These are phyloP conservation scores for Aspergillus cavernicola DNA, from an alignment of 495 filamentous ascomycete genomes.

Conservation along the genomic window DNA sequence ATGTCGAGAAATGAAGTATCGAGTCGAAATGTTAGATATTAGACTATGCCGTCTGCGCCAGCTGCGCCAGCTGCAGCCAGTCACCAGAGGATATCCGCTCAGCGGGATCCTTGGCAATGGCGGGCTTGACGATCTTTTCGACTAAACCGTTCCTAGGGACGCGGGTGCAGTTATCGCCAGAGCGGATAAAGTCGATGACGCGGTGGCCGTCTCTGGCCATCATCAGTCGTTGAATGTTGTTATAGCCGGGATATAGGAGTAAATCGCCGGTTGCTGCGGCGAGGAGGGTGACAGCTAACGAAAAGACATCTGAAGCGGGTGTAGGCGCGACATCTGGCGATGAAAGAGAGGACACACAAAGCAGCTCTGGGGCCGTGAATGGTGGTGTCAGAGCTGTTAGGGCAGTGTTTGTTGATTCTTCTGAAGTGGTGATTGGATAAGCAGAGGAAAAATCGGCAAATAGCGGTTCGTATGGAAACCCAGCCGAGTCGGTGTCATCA, in stretches of 20 bases:
- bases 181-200: slow-evolving; percentile 43
- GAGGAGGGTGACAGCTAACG: slow-evolving; percentile 54
- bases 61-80: slow-evolving; percentile 27
- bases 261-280: slow-evolving; percentile 51
- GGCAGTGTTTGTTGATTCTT: slow-evolving; percentile 23
- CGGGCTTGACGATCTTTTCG: slow-evolving; percentile 38
- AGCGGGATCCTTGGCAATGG: slow-evolving; percentile 40
- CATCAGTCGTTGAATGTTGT: slow-evolving; percentile 37
- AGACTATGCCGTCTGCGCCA: no score
- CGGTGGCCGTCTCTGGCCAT: slow-evolving; percentile 49
- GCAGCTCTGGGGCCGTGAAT: slow-evolving; percentile 55
- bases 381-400: slow-evolving; percentile 53
- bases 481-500: slow-evolving; percentile 10
- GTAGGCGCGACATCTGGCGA: slow-evolving; percentile 30
- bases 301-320: slow-evolving; percentile 48
- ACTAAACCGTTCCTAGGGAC: slow-evolving; percentile 43
- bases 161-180: slow-evolving; percentile 36
- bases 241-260: slow-evolving; percentile 47
- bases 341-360: slow-evolving; percentile 35
- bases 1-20: slow-evolving; percentile 1
- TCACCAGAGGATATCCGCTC: slow-evolving; percentile 32
- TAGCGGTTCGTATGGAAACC: slow-evolving; percentile 41
- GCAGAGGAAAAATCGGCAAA: slow-evolving; percentile 62
- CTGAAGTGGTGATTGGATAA: slow-evolving; percentile 23
- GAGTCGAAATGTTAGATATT: no score